Conservation (phyloP, 768 basidiomycete genomes). For the Coprinopsis cinerea region DNA sequence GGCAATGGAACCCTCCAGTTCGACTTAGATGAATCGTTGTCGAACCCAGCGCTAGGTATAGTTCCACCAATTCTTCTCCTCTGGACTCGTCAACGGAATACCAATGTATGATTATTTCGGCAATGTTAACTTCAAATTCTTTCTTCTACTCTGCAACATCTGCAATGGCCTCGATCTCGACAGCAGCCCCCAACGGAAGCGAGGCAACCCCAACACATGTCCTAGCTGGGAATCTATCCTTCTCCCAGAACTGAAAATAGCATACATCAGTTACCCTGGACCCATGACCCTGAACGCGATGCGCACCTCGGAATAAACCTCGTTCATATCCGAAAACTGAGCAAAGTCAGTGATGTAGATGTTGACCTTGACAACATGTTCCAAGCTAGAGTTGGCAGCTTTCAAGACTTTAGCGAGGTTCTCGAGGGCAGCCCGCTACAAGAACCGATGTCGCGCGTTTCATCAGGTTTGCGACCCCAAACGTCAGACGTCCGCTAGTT, state of each 20-base stretch:
- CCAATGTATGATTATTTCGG: neutral
- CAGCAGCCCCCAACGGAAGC: slow-evolving; percentile 12
- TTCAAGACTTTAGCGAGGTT: slow-evolving; percentile 14
- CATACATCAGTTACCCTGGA: too few species aligned
- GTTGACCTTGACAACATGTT: slow-evolving; percentile 13
- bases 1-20: too few species aligned
- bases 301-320: slow-evolving; percentile 13
- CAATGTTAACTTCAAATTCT: neutral
- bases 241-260: slow-evolving; percentile 12
- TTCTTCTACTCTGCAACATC: neutral
- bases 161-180: slow-evolving; percentile 15
- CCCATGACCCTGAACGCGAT: too few species aligned
- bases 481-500: too few species aligned
- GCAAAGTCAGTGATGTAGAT: slow-evolving; percentile 12
- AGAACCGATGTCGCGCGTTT: neutral
- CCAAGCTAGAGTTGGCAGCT: slow-evolving; percentile 13
- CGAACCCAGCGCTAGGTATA: too few species aligned
- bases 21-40: too few species aligned
- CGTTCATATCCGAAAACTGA: slow-evolving; percentile 13
- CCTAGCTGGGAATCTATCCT: slow-evolving; percentile 12
- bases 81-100: neutral
- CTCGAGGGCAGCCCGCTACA: slow-evolving; percentile 13
- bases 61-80: too few species aligned
- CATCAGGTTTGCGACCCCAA: too few species aligned
- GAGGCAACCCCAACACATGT: slow-evolving; percentile 14